Base-by-base conservation (phyloP, 306 rosid genomes). In the Prunus mongolica region DNA sequence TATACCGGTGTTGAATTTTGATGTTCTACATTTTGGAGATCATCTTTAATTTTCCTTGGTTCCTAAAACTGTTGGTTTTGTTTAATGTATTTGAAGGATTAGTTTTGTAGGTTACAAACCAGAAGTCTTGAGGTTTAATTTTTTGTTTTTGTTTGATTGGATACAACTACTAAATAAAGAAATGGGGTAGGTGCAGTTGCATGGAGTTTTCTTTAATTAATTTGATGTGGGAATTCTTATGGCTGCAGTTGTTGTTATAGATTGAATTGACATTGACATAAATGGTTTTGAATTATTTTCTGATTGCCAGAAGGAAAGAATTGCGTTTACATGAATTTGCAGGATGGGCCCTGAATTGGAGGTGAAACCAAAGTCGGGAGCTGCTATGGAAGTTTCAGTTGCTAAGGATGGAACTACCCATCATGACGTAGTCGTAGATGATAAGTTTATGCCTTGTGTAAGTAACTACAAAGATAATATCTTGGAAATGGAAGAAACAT, bases 321-420 rank as follows among this genome's bases (percentile, higher is more conserved):
- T 27, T 55, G 60, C 57, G 51, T 61, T 77, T 69, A 63, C 9
- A 12, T 77, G 75, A 78, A 73, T 76, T 47, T 30, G 75, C 45
- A 75, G 80, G 76, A 93, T 93, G 93, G 85, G 61, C 38, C 89
- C 80, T 34, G 84, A 84, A 45, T 81, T 85, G 74, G 86, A 78
- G 72, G 66, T 76, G 52, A 77, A 88, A 63, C 76, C 63, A 46
- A 80, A 76, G 74, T 71, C 75, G 11, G 84, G 82, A 74, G 76
- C 65, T 74, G 66, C 68, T n/a, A 49, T 73, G 72, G 91, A 81
- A 69, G 68, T 79, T 71, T 63, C 78, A n/a, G 60, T 65, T 25
- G 49, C 69, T 8, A 84, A 84, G 84, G 89, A 71, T 67, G 46
- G 67, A 55, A 44, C n/a, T 47, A 69, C 32, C 9, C 11, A 66